Base-by-base conservation (phyloP, 768 basidiomycete genomes). In the Russula griseocarnosa region DNA sequence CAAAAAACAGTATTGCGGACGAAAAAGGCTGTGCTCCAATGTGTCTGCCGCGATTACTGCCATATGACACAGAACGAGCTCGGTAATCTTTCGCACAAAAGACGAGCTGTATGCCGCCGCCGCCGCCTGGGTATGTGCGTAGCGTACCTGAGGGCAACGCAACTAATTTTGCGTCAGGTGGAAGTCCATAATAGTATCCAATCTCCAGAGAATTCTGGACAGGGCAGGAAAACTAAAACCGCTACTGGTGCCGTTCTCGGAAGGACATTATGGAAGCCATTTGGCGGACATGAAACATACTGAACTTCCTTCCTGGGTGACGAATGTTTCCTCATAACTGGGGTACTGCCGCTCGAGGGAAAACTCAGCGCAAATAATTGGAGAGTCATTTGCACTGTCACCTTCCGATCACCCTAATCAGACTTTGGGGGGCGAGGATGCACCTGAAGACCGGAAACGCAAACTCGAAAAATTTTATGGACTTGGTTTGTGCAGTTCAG, bases 321-420 rank as follows among this genome's bases (percentile, higher is more conserved):
- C 60, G 1, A 59, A 58, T 8, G 74, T n/a, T 71, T 0, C 77
- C 77, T 4, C 56, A 26, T 1, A 69, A 74, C 47, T 74, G 75
- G 72, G 76, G 75, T 0, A 74, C 73, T 2, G 46, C 71, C 0
- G 28, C 65, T 1, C 68, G 69, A n/a, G 4, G 75, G 76, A 0
- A 75, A 76, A 53, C 70, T 78, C 5, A 75, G 68, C 44, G 76
- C 76, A 0, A 72, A 78, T 49, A 73, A 79, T 30, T 79, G 75
- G 74, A 58, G 74, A 4, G 70, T 70, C 3, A 62, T 73, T 4
- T 74, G 73, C 59, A 70, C 71, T 0, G 69, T 79, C n/a, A n/a
- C n/a, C 72, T n/a, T n/a, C n/a, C n/a, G n/a, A n/a, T n/a, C n/a
- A n/a, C n/a, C n/a, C n/a, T n/a, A n/a, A n/a, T n/a, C n/a, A n/a